A percentile compares a stretch with the other conserved stretches of the same genome.
Conservation (phyloP, 176 grass and related monocot genomes). For the Stipa capillata region DNA sequence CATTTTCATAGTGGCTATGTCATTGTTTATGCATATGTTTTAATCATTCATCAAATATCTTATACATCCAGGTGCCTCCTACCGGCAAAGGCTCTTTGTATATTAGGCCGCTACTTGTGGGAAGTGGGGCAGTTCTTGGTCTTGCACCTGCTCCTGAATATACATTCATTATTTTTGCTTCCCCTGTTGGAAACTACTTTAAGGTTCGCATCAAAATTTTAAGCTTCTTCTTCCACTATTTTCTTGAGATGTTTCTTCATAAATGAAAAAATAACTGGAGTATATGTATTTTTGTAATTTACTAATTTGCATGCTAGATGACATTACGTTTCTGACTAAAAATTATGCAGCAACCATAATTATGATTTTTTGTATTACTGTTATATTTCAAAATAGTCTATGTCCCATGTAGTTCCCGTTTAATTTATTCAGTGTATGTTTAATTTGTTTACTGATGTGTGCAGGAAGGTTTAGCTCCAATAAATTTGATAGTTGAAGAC, state of each 20-base stretch:
- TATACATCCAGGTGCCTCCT: conserved; percentile 71
- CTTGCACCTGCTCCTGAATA: conserved; percentile 84
- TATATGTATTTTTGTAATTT: background rate
- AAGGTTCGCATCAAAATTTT: conserved; percentile 46
- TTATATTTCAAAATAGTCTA: background rate
- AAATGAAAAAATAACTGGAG: conserved; percentile 17
- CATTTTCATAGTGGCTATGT: background rate
- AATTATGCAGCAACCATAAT: background rate
- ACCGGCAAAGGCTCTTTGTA: conserved; percentile 90
- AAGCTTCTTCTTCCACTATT: background rate
- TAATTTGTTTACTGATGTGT: background rate
- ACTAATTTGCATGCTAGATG: no score
- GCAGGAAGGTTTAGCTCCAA: conserved; percentile 94
- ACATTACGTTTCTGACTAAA: background rate
- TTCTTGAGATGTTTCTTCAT: background rate
- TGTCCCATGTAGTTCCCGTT: background rate
- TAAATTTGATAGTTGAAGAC: conserved; percentile 91
- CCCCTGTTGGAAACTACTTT: conserved; percentile 98
- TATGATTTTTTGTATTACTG: background rate
- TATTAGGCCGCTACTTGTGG: conserved; percentile 80
- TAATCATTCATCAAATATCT: conserved; percentile 21
- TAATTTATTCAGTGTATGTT: background rate
- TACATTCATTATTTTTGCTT: conserved; percentile 88
- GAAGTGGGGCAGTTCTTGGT: conserved; percentile 89
- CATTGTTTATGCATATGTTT: conserved; percentile 1